Evolutionary conservation across 805 yeast genomes (phyloP), one percentile per base, ranked within the genome.

Genomic region (Kuraishia ogatae): DNA sequence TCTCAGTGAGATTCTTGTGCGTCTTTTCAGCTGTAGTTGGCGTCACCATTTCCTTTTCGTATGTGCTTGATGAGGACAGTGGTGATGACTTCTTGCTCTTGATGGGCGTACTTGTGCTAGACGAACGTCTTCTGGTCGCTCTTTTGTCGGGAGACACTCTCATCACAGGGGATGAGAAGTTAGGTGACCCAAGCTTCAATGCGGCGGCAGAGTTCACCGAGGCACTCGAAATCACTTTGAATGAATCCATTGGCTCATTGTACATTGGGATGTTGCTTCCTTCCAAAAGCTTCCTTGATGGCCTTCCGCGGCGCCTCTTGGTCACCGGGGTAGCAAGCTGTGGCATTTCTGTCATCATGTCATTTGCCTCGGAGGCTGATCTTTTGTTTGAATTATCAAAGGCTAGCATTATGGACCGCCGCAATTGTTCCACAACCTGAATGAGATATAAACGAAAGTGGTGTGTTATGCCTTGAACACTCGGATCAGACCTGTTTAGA

Each of bases 161-260:
- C 66, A 62, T 62, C 39, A 59, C 48, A 15, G 66, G 64, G 2
- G 61, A 56, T 6, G 56, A 54, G 22, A 54, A 51, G 53, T 61
- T 59, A 39, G 64, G 64, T 28, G 60, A 57, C 1, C 60, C 59
- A 13, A 53, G 48, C 39, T 49, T 57, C 39, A 57, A 26, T 35
- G 57, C 57, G 39, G 61, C 59, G 10, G 58, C 62, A 8, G 61
- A 57, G 39, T 53, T 56, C 39, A 51, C 26, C 7, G 59, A 57
- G 28, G 58, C 56, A 23, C 55, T 51, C 8, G 55, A 35, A 48
- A 17, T 53, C 39, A 46, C 23, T 23, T 20, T 53, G 52, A 53
- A 53, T 19, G 43, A 24, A 13, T 48, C 52, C n/a, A 35, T 23
- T 15, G 51, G 39, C 11, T 20, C 43, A 22, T 53, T 48, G 49